These are phyloP conservation scores for Aspergillus uvarum DNA, from an alignment of 2,329 filamentous ascomycete species.

Conservation along the genomic window DNA sequence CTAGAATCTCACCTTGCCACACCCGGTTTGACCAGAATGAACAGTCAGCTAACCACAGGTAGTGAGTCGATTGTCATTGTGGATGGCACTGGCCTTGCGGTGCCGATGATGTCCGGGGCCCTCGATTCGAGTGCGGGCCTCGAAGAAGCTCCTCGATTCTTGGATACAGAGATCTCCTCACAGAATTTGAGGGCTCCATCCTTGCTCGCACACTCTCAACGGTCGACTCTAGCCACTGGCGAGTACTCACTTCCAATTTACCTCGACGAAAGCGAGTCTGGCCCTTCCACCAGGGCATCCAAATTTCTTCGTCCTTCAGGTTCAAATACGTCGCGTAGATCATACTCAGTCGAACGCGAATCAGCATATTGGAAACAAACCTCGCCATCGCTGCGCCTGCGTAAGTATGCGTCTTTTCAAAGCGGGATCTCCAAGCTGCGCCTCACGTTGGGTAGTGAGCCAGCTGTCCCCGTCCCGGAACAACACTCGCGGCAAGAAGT, in stretches of 20 bases:
- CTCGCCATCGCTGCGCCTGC: slow-evolving; percentile 38
- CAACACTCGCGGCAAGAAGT: slow-evolving; percentile 12
- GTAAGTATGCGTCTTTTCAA: slow-evolving; percentile 48
- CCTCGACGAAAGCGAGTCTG: slow-evolving; percentile 25
- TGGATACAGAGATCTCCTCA: slow-evolving; percentile 13
- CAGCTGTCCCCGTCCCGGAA: slow-evolving; percentile 17
- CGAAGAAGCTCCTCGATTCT: slow-evolving; percentile 19
- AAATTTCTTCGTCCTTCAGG: slow-evolving; percentile 19
- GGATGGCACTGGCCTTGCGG: slow-evolving; percentile 57
- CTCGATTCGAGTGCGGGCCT: slow-evolving; percentile 18
- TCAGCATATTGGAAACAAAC: slow-evolving; percentile 26
- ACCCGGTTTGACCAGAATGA: slow-evolving; percentile 32
- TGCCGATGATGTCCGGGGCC: slow-evolving; percentile 43
- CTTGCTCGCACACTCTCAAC: slow-evolving; percentile 20
- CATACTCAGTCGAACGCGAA: slow-evolving; percentile 29
- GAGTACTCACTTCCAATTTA: slow-evolving; percentile 31
- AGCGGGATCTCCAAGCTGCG: slow-evolving; percentile 40
- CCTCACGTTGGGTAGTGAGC: slow-evolving; percentile 27
- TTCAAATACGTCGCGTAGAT: slow-evolving; percentile 23
- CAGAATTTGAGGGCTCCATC: slow-evolving; percentile 19
- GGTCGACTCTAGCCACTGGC: slow-evolving; percentile 25
- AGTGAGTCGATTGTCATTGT: slow-evolving; percentile 90
- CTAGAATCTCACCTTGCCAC: neutral
- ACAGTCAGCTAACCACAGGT: slow-evolving; percentile 67
- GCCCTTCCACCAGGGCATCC: slow-evolving; percentile 14